Conservation (phyloP, 441 rosid species). For the Croton laevigatus region DNA sequence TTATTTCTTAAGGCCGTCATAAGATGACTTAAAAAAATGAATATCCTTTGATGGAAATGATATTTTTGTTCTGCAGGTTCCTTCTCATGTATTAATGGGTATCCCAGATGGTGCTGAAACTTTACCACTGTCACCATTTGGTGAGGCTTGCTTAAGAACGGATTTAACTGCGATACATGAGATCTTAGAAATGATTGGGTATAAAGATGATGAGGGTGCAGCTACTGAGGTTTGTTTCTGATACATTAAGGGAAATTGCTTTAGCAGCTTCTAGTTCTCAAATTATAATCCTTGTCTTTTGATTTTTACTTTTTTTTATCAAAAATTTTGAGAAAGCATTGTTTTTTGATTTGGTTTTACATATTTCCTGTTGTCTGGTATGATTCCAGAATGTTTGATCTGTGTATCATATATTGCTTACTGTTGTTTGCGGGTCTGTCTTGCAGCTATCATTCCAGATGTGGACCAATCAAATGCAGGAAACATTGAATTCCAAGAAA, state of each 20-base stretch:
- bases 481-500: conserved; percentile 73
- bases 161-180: conserved; percentile 83
- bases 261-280: background rate
- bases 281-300: background rate
- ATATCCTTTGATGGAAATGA: conserved; percentile 12
- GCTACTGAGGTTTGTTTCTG: conserved; percentile 50
- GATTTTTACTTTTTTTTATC: background rate
- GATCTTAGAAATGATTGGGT: conserved; percentile 71
- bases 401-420: background rate
- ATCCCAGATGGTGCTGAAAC: conserved; percentile 48
- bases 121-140: conserved; percentile 63
- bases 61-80: conserved; percentile 42
- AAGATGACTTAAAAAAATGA: conserved; percentile 9
- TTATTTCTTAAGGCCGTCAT: background rate
- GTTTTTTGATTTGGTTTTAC: no score
- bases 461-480: conserved; percentile 92
- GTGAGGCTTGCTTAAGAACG: conserved; percentile 71
- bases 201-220: conserved; percentile 86
- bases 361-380: background rate
- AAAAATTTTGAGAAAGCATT: no score
- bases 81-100: conserved; percentile 82
- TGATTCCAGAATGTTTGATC: background rate
- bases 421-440: conserved; percentile 15
- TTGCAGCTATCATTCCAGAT: conserved; percentile 85
- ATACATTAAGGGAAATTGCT: background rate